phyloP scores from a whole-genome alignment of 768 basidiomycete species.

The Phylloporus scabripes region DNA sequence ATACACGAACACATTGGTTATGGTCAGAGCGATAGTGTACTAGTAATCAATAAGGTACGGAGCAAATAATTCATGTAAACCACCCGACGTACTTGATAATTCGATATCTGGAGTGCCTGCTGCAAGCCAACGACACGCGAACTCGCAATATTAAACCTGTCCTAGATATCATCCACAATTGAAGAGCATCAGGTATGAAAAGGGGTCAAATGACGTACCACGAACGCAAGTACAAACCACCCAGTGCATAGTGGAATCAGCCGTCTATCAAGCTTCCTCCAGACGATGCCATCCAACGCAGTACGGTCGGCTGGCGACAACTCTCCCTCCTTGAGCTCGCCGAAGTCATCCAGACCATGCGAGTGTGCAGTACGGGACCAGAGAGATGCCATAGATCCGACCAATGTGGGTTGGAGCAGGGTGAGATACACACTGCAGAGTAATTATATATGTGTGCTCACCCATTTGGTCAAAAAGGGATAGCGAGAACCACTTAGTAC shows the following conservation, averaged over 20 bases:
- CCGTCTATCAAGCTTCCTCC: conserved; percentile 46
- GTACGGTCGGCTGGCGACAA: conserved; percentile 6
- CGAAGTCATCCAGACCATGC: conserved; percentile 1
- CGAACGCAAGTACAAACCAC: conserved; percentile 45
- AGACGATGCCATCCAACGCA: conserved; percentile 35
- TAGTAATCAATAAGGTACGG: conserved; percentile 3
- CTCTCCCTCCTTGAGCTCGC: conserved; percentile 2
- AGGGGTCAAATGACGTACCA: conserved; percentile 34
- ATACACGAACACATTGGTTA: conserved; percentile 21
- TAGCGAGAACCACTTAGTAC: too few species aligned
- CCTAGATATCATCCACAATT: conserved; percentile 11
- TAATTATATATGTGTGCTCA: background rate
- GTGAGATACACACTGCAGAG: background rate
- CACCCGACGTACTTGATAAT: conserved; percentile 19
- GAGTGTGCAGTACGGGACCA: background rate
- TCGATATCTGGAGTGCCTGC: conserved; percentile 36
- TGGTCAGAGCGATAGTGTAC: conserved; percentile 33
- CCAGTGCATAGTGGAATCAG: conserved; percentile 46
- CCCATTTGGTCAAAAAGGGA: too few species aligned
- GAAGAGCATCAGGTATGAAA: background rate
- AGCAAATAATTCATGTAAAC: conserved; percentile 21
- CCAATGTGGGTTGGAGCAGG: background rate
- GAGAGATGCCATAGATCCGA: background rate
- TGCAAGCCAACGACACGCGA: conserved; percentile 59
- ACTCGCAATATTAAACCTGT: conserved; percentile 47